A percentile compares a stretch with the other conserved stretches of the same genome.
Conservation (phyloP, 768 basidiomycete species). For the Tricholomella constricta region DNA sequence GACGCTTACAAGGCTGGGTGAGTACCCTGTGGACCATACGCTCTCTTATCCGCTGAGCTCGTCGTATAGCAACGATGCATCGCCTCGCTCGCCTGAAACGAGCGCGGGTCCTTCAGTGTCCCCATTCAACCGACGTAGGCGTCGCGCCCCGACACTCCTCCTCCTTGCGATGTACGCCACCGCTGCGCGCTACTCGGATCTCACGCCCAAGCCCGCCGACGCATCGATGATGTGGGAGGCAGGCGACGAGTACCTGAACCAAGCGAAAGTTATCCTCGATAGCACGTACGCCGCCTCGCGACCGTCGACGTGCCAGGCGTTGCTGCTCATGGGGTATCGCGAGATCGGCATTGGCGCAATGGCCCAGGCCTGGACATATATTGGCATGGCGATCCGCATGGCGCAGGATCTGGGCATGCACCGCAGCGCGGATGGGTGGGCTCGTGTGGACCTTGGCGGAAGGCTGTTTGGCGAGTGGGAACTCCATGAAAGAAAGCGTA, state of each 20-base stretch:
- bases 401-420: constrained; percentile 89
- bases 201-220: constrained; percentile 41
- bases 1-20: constrained; percentile 51
- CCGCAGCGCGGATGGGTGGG: constrained; percentile 79
- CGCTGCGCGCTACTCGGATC: constrained; percentile 69
- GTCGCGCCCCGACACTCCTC: constrained; percentile 63
- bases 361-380: constrained; percentile 85
- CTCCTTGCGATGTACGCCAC: constrained; percentile 84
- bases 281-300: constrained; percentile 69
- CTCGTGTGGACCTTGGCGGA: constrained; percentile 54
- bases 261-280: constrained; percentile 69
- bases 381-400: constrained; percentile 91
- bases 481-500: constrained; percentile 67
- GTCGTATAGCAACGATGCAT: constrained; percentile 23
- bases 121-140: constrained; percentile 41
- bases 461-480: constrained; percentile 60
- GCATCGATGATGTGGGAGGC: constrained; percentile 76
- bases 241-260: constrained; percentile 70
- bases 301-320: constrained; percentile 74
- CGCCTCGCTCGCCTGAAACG: constrained; percentile 20
- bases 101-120: constrained; percentile 24
- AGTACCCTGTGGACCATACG: constrained; percentile 5
- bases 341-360: constrained; percentile 89
- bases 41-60: constrained; percentile 23
- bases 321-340: constrained; percentile 80